Evolutionary conservation across 352 stramenopile species (phyloP).

Genomic region (Thalassiosira livingstoniorum): DNA sequence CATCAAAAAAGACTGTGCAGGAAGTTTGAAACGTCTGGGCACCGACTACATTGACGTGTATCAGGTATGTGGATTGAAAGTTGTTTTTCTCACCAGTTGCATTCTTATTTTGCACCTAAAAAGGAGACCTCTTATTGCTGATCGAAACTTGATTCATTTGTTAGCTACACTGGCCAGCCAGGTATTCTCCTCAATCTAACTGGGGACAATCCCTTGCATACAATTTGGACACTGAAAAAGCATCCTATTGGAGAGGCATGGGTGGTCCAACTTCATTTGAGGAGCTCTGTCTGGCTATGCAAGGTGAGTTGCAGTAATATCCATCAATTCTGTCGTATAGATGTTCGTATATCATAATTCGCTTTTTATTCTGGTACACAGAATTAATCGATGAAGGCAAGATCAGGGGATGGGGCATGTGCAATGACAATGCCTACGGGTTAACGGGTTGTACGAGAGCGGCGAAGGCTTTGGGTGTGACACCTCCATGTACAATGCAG

Average conservation of each 20-base stretch:
- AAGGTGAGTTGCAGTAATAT: too few species aligned
- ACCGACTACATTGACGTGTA: slow-evolving; percentile 87
- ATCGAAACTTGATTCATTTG: neutral
- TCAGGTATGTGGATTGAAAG: slow-evolving; percentile 36
- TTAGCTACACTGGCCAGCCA: slow-evolving; percentile 82
- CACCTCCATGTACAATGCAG: slow-evolving; percentile 82
- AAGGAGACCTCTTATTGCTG: neutral
- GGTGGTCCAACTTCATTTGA: slow-evolving; percentile 81
- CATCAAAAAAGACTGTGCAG: slow-evolving; percentile 68
- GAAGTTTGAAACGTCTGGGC: slow-evolving; percentile 75
- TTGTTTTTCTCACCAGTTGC: neutral
- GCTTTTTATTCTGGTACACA: too few species aligned
- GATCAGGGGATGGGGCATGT: slow-evolving; percentile 86
- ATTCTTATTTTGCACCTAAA: neutral
- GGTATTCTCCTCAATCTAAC: slow-evolving; percentile 86
- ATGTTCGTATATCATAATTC: too few species aligned
- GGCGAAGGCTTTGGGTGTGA: slow-evolving; percentile 78
- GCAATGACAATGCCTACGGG: slow-evolving; percentile 88
- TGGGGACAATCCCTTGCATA: slow-evolving; percentile 88
- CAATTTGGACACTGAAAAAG: slow-evolving; percentile 73
- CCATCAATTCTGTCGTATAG: too few species aligned
- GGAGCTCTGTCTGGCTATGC: slow-evolving; percentile 83
- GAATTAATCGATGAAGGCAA: slow-evolving; percentile 84
- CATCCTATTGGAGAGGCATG: slow-evolving; percentile 67
- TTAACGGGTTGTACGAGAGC: slow-evolving; percentile 79